A percentile compares a stretch with the other conserved stretches of the same genome.
These are phyloP conservation scores for Zopfia rhizophila DNA, from an alignment of 2,329 filamentous ascomycete genomes.

Conservation along the genomic window DNA sequence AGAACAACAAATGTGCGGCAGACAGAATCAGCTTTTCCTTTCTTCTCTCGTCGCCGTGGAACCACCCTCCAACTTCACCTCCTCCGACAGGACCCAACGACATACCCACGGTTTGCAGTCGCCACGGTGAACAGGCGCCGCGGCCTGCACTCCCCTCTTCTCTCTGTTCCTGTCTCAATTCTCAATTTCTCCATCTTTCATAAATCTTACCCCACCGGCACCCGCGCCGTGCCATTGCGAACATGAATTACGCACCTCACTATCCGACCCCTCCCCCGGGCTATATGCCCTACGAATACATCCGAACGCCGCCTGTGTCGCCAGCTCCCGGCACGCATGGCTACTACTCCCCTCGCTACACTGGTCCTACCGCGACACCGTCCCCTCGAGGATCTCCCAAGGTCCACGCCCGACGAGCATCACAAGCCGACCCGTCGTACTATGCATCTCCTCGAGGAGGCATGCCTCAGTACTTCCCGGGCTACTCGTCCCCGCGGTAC, in stretches of 20 bases:
- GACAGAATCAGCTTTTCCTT: slow-evolving; percentile 41
- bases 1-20: slow-evolving; percentile 48
- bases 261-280: slow-evolving; percentile 49
- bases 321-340: slow-evolving; percentile 55
- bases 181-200: slow-evolving; percentile 13
- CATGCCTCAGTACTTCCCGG: slow-evolving; percentile 56
- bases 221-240: slow-evolving; percentile 20
- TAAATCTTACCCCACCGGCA: slow-evolving; percentile 8
- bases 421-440: slow-evolving; percentile 58
- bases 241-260: slow-evolving; percentile 46
- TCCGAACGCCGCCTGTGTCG: slow-evolving; percentile 55
- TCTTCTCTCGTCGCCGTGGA: slow-evolving; percentile 45
- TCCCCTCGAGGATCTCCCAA: slow-evolving; percentile 59
- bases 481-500: slow-evolving; percentile 50
- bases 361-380: slow-evolving; percentile 59
- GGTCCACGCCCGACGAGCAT: slow-evolving; percentile 66
- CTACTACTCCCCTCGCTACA: slow-evolving; percentile 66
- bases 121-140: slow-evolving; percentile 47
- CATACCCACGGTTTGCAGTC: slow-evolving; percentile 41
- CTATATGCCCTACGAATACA: slow-evolving; percentile 51
- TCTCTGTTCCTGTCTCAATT: slow-evolving; percentile 17
- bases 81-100: slow-evolving; percentile 32
- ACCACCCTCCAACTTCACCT: slow-evolving; percentile 30
- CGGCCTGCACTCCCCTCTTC: slow-evolving; percentile 33
- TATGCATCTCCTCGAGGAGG: slow-evolving; percentile 46